Conservation (phyloP, 2,329 filamentous ascomycete genomes). For the Neophaeococcomyces aloes region DNA sequence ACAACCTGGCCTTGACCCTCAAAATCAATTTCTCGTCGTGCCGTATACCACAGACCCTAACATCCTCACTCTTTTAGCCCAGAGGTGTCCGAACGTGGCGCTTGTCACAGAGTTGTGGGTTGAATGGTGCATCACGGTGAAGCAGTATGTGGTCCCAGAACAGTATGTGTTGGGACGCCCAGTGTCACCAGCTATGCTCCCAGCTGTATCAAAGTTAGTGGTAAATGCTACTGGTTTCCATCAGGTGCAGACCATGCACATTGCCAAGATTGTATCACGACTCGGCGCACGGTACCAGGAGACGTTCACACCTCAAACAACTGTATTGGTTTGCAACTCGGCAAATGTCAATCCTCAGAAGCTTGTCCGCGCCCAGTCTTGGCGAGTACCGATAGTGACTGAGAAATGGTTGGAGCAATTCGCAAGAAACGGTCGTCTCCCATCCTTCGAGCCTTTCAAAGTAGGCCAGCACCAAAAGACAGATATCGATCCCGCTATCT, state of each 20-base stretch:
- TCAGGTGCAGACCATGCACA: slow-evolving; percentile 74
- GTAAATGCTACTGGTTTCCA: slow-evolving; percentile 75
- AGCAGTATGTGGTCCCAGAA: slow-evolving; percentile 57
- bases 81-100: slow-evolving; percentile 11
- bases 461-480: not conserved
- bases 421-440: slow-evolving; percentile 44
- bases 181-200: slow-evolving; percentile 59
- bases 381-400: slow-evolving; percentile 69
- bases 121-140: slow-evolving; percentile 74
- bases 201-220: slow-evolving; percentile 56
- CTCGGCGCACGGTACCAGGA: slow-evolving; percentile 75
- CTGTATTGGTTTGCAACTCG: slow-evolving; percentile 63
- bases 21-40: slow-evolving; percentile 28
- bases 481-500: too few species aligned
- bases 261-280: slow-evolving; percentile 64
- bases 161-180: slow-evolving; percentile 66
- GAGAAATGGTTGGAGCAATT: slow-evolving; percentile 79
- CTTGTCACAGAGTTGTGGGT: slow-evolving; percentile 85
- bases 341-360: slow-evolving; percentile 41
- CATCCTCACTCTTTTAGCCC: slow-evolving; percentile 27
- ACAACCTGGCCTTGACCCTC: slow-evolving; percentile 2
- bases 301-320: slow-evolving; percentile 58
- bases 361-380: slow-evolving; percentile 61
- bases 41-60: slow-evolving; percentile 34
- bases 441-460: slow-evolving; percentile 31